Percentiles rank a stretch among this genome's conserved stretches.
Conservation (phyloP, 257 asterid genomes). For the Leonotis leonurus region DNA sequence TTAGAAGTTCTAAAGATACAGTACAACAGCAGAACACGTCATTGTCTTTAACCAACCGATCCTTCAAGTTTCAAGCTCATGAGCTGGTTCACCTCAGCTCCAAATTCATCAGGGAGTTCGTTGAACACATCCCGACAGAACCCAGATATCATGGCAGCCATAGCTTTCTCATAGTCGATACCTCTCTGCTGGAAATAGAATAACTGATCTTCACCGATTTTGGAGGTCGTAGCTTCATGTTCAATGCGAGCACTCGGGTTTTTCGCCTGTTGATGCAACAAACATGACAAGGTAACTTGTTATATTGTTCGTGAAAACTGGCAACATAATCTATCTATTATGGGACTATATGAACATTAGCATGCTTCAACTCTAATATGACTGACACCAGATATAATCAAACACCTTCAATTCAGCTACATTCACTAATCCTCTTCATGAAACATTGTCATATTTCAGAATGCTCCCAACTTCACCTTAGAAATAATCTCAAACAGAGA, state of each 20-base stretch:
- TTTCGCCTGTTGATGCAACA: conserved; percentile 39
- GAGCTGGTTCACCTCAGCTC: conserved; percentile 91
- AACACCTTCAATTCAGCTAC: neutral
- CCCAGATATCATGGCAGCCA: conserved; percentile 98
- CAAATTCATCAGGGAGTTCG: conserved; percentile 87
- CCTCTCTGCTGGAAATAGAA: conserved; percentile 97
- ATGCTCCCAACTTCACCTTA: neutral
- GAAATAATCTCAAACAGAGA: neutral
- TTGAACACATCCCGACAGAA: conserved; percentile 87
- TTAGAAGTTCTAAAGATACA: conserved; percentile 1
- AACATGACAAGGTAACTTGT: neutral
- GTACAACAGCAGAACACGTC: neutral
- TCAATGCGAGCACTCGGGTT: conserved; percentile 66
- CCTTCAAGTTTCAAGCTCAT: conserved; percentile 97
- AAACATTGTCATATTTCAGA: neutral
- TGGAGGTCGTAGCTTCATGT: conserved; percentile 91
- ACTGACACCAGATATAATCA: neutral
- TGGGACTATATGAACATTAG: neutral
- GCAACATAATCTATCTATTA: neutral
- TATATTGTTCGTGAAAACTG: neutral
- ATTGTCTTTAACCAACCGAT: conserved; percentile 53
- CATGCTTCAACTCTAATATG: neutral
- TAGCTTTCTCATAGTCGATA: conserved; percentile 84
- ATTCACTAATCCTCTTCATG: neutral
- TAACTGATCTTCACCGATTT: conserved; percentile 89